Evolutionary conservation across 2,329 filamentous ascomycete genomes (phyloP), one percentile per base, ranked within the genome.

Genomic region (Cadophora luteo-olivacea): DNA sequence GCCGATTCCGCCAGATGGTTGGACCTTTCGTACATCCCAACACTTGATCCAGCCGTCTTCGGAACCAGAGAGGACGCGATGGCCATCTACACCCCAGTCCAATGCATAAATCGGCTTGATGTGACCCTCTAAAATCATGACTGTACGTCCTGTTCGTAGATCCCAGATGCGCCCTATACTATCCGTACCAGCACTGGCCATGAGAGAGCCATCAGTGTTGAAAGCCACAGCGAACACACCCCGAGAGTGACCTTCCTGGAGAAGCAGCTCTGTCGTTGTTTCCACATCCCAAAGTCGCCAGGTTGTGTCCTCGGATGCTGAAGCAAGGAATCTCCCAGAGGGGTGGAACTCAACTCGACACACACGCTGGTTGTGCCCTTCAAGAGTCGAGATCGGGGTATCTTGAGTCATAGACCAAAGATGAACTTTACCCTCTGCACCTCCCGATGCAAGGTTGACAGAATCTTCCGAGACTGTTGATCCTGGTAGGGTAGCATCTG

Each of bases 151-250:
- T 1, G 94, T 96, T 66, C 96, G 87, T 48, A 98, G 79, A 82
- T 99, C 96, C 96, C 96, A 99, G 68, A 99, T 91, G 54, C 96
- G 89, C 3, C 95, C 96, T 66, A 97, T 95, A 75, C 93, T 97
- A 82, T 99, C 96, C 36, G 97, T 84, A 2, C 96, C 96, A n/a
- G 92, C 96, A 75, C 92, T 97, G 0, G 94, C 95, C 36, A 98
- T 82, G 1, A 99, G 85, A 1, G 94, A 97, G 0, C 96, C 96
- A 77, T 99, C 96, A 0, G 87, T 87, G 78, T 97, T 97, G 83
- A 98, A 98, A 76, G 89, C 89, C 63, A 98, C 87, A 0, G 94
- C 87, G 76, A 96, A 98, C 14, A 98, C 96, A 70, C 97, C 96
- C 66, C 95, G 89, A 11, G 94, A 97, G 79, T 99, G 96, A 0